A percentile compares a stretch with the other conserved stretches of the same genome.
phyloP scores from a whole-genome alignment of 768 basidiomycete genomes.

The Lentinula sp. region DNA sequence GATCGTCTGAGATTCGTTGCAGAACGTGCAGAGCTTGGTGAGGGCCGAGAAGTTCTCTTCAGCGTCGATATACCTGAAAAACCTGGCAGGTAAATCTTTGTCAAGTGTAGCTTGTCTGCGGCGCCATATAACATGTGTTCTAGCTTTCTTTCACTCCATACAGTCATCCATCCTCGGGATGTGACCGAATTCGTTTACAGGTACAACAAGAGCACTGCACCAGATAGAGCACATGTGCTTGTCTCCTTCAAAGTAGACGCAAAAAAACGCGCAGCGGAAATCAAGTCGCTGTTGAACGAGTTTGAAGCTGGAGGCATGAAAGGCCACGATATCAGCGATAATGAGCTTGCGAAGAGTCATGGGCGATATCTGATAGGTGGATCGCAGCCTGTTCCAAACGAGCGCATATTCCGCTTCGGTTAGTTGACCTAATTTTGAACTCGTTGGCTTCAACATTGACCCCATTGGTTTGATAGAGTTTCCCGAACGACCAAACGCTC shows the following conservation, averaged over 20 bases:
- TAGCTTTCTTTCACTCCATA: constrained; percentile 87
- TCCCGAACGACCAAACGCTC: constrained; percentile 88
- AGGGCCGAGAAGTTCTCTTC: constrained; percentile 88
- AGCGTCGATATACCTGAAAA: constrained; percentile 92
- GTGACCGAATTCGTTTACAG: constrained; percentile 97
- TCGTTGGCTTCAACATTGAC: background rate
- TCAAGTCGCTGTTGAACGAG: constrained; percentile 52
- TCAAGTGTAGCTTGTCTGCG: background rate
- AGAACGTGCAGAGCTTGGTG: constrained; percentile 95
- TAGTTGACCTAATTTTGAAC: constrained; percentile 20
- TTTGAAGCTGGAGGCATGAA: constrained; percentile 71
- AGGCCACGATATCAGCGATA: constrained; percentile 85
- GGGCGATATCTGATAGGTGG: constrained; percentile 95
- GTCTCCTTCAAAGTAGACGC: constrained; percentile 84
- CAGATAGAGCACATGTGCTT: constrained; percentile 76
- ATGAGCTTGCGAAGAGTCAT: constrained; percentile 95
- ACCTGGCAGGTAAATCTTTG: constrained; percentile 70
- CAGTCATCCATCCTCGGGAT: constrained; percentile 81
- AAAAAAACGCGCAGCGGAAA: constrained; percentile 52
- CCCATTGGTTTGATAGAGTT: constrained; percentile 57
- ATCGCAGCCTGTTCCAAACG: constrained; percentile 65
- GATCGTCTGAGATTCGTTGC: constrained; percentile 95
- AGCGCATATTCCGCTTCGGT: constrained; percentile 93
- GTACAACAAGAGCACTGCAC: constrained; percentile 56
- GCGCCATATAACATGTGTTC: constrained; percentile 1